Percentiles rank a stretch among this genome's conserved stretches.
Conservation (phyloP, 2,329 filamentous ascomycete species). For the Neofusicoccum sp. region DNA sequence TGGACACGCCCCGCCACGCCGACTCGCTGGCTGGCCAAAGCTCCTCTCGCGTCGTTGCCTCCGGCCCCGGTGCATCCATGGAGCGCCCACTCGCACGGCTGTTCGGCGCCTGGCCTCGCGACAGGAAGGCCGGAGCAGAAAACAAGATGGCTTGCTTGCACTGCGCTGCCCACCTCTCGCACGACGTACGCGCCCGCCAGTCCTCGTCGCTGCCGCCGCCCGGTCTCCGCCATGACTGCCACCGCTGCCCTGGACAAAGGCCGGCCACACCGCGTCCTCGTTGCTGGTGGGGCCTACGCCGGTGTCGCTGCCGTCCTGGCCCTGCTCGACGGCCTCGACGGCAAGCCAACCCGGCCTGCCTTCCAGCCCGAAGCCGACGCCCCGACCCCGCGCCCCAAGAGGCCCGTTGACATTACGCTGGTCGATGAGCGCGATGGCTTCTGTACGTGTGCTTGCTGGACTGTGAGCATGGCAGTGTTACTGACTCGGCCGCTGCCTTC, state of each 20-base stretch:
- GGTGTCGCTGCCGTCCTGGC: conserved; percentile 67
- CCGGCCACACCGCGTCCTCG: conserved; percentile 47
- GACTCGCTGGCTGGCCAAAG: background rate
- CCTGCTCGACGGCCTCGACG: conserved; percentile 63
- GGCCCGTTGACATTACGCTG: conserved; percentile 67
- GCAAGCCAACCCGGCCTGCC: conserved; percentile 48
- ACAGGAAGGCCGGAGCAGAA: background rate
- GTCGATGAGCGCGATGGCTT: conserved; percentile 82
- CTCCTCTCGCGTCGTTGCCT: background rate
- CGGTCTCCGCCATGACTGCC: background rate
- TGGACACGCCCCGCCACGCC: background rate
- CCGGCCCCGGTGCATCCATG: background rate
- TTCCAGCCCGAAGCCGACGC: conserved; percentile 37
- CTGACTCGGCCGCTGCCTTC: background rate
- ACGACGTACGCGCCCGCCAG: too few relatives aligned
- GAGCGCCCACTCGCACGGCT: background rate
- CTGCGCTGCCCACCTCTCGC: too few relatives aligned
- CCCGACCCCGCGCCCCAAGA: conserved; percentile 36
- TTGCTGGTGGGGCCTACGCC: conserved; percentile 71
- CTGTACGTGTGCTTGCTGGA: conserved; percentile 54
- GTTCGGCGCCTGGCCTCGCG: background rate
- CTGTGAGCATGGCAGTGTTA: background rate
- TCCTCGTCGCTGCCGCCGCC: too few relatives aligned
- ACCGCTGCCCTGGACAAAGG: background rate
- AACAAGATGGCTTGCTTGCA: background rate